Evolutionary conservation across 805 yeast species (phyloP).

Genomic region (Candida vaughaniae): DNA sequence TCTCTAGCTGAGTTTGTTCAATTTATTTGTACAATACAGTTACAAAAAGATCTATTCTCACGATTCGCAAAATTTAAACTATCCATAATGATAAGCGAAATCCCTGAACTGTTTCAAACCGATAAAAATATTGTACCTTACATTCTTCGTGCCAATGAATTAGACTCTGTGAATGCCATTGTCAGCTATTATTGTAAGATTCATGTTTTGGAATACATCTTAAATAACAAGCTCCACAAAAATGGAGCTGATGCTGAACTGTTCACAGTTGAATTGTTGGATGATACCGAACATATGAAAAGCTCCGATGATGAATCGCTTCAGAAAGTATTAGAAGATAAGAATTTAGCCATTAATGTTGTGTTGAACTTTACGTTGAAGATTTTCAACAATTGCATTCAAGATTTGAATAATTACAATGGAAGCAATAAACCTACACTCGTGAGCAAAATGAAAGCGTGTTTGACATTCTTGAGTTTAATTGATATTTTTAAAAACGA

Average conservation of each 20-base stretch:
- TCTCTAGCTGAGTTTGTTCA: neutral
- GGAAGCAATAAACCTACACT: slow-evolving; percentile 27
- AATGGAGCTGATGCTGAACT: slow-evolving; percentile 53
- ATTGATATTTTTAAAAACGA: slow-evolving; percentile 25
- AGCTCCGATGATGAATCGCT: slow-evolving; percentile 36
- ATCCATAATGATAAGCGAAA: slow-evolving; percentile 10
- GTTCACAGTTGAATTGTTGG: slow-evolving; percentile 63
- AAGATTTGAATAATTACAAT: slow-evolving; percentile 21
- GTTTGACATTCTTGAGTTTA: slow-evolving; percentile 33
- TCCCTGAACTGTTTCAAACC: slow-evolving; percentile 27
- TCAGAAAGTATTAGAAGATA: slow-evolving; percentile 55
- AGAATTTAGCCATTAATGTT: slow-evolving; percentile 41
- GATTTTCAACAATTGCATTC: slow-evolving; percentile 32
- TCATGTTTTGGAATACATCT: slow-evolving; percentile 71
- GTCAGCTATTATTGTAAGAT: slow-evolving; percentile 68
- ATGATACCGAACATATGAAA: slow-evolving; percentile 64
- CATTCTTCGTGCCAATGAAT: slow-evolving; percentile 56
- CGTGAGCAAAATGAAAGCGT: slow-evolving; percentile 34
- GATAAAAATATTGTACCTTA: slow-evolving; percentile 44
- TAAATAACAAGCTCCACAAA: slow-evolving; percentile 59
- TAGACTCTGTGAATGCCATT: slow-evolving; percentile 57
- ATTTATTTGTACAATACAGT: too few relatives aligned
- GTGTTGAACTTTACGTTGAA: slow-evolving; percentile 35
- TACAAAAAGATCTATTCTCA: too few relatives aligned
- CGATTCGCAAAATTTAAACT: too few relatives aligned